A percentile compares a stretch with the other conserved stretches of the same genome.
Evolutionary conservation across 306 rosid genomes (phyloP).

Genomic region (Delonix regia): DNA sequence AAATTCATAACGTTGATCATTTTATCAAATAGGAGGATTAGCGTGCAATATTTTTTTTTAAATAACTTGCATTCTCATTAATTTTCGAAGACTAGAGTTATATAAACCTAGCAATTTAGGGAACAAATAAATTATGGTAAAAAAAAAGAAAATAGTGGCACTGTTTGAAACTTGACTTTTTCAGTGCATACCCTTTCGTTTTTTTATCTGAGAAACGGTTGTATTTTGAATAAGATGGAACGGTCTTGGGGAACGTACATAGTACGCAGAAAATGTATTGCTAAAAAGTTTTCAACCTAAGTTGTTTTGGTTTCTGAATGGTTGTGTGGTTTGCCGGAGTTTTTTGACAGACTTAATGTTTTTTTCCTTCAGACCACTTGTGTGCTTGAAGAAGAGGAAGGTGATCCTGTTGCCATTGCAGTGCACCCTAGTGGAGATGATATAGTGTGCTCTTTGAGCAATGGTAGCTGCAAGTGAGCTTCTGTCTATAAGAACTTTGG

Average conservation of each 20-base stretch:
- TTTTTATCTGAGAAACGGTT: slow-evolving; percentile 10
- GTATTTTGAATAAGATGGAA: neutral
- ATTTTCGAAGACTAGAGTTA: neutral
- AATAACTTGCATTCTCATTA: neutral
- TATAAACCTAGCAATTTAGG: neutral
- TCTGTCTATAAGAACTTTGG: slow-evolving; percentile 5
- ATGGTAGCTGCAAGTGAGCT: slow-evolving; percentile 91
- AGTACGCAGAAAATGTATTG: slow-evolving; percentile 21
- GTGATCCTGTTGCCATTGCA: slow-evolving; percentile 73
- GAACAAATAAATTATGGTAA: neutral
- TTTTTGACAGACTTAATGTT: neutral
- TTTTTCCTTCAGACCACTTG: slow-evolving; percentile 59
- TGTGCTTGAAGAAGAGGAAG: slow-evolving; percentile 87
- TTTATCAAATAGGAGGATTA: neutral
- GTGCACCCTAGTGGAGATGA: slow-evolving; percentile 91
- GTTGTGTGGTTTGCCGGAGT: neutral
- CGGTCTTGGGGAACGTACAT: slow-evolving; percentile 4
- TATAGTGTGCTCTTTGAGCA: slow-evolving; percentile 76
- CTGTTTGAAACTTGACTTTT: neutral
- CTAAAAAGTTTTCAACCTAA: neutral
- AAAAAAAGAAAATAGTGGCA: neutral
- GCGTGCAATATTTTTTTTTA: neutral
- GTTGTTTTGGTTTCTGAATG: slow-evolving; percentile 11
- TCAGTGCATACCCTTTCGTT: slow-evolving; percentile 16
- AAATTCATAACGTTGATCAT: neutral